Evolutionary conservation across 805 yeast species (phyloP), one percentile per base, ranked within the genome.

Genomic region (Cyberlindnera misumaiensis): DNA sequence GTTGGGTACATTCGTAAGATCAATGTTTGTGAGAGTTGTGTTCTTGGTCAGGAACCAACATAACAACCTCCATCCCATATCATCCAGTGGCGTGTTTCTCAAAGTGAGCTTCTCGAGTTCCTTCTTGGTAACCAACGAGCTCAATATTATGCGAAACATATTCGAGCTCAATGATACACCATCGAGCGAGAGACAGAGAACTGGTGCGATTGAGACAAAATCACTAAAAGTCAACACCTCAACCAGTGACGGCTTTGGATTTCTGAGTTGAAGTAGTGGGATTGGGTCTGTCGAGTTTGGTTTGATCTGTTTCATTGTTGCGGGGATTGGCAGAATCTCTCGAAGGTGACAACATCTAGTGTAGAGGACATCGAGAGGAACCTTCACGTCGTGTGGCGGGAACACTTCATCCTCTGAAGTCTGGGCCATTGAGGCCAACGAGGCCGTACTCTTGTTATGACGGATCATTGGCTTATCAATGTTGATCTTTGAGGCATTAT

Each of bases 261-360:
- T 89, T 53, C 87, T 71, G 44, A 90, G 58, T 49, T 83, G 89
- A 38, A 89, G 56, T 11, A 78, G 50, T 1, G 93, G 80, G n/a
- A 89, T 65, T 2, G 96, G 95, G n/a, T 84, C 83, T 36, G 77
- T 72, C 1, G 89, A 75, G 2, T 89, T 93, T 9, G 63, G 52
- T 52, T 79, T 79, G 44, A 89, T 70, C 56, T 86, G 95, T 53
- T 82, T 83, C 52, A 85, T 55, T 5, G 89, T 86, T 1, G 95
- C 94, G 1, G 95, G 93, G 39, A 89, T 87, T 1, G 97, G 97
- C 42, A 89, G 60, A 36, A 89, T 89, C 54, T 89, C 97, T 39
- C 97, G 68, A 44, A 89, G 62, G 59, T 89, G 97, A 52, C 97
- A 89, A 58, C 97, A 89, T 47, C 97, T 69, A 0, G 96, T 85